A percentile compares a stretch with the other conserved stretches of the same genome.
Evolutionary conservation across 257 asterid species (phyloP).

Genomic region (Solanum medicagineum): DNA sequence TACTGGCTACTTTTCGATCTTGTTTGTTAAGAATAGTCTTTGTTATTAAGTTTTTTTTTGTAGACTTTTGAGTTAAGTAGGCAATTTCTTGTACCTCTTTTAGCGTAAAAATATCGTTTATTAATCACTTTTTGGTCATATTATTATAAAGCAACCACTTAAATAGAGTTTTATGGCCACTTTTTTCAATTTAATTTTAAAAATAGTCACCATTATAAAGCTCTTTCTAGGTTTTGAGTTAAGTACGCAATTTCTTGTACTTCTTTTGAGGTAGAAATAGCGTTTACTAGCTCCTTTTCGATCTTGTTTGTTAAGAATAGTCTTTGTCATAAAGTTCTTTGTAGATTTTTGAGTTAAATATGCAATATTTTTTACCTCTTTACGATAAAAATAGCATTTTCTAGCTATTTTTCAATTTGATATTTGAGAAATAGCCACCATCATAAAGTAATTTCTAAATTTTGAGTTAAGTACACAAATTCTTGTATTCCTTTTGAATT

Average conservation of each 20-base stretch:
- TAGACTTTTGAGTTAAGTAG: slow-evolving; percentile 1
- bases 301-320: too few species aligned
- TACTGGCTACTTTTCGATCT: too few species aligned
- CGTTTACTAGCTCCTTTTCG: too few species aligned
- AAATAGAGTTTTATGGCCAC: too few species aligned
- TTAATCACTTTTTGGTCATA: too few species aligned
- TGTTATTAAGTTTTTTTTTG: slow-evolving; percentile 3
- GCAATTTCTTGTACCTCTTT: not conserved
- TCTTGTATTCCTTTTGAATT: not conserved
- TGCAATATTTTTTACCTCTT: not conserved
- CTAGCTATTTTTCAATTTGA: too few species aligned
- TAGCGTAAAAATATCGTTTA: not conserved
- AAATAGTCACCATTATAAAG: not conserved
- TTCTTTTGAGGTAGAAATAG: not conserved
- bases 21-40: too few species aligned
- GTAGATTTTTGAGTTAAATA: slow-evolving; percentile 1
- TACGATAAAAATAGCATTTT: not conserved
- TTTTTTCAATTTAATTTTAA: too few species aligned
- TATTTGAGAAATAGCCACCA: too few species aligned
- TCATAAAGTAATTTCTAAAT: slow-evolving; percentile 25
- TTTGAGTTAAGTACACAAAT: not conserved
- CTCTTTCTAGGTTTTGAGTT: slow-evolving; percentile 27
- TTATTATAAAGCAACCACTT: too few species aligned
- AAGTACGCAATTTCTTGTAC: not conserved
- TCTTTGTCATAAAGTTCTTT: not conserved